A percentile compares a stretch with the other conserved stretches of the same genome.
phyloP scores from a whole-genome alignment of 371 early-diverging fungal species.

The Encephalitozoon intestinalis region DNA sequence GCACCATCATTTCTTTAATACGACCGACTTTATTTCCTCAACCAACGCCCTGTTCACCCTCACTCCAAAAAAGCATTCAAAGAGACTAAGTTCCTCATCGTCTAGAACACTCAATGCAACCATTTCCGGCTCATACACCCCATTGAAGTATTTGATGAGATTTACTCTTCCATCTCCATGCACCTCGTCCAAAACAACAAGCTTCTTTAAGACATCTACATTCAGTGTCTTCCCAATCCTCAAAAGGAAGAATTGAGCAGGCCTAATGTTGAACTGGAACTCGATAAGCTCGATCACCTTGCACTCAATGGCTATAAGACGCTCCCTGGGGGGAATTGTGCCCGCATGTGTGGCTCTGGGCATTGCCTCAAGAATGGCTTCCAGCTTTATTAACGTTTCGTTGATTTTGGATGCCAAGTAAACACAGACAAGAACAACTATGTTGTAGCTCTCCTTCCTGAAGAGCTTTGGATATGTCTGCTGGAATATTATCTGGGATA shows the following conservation, averaged over 20 bases:
- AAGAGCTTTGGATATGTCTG: constrained; percentile 33
- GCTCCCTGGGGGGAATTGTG: background rate
- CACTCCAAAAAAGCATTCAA: constrained; percentile 18
- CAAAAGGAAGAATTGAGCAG: constrained; percentile 17
- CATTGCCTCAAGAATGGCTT: constrained; percentile 1
- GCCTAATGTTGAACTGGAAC: constrained; percentile 35
- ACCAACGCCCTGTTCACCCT: background rate
- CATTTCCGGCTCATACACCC: constrained; percentile 27
- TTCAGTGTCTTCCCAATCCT: constrained; percentile 15
- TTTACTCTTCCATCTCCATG: constrained; percentile 34
- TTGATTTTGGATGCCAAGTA: constrained; percentile 29
- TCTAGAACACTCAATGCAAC: constrained; percentile 18
- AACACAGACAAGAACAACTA: constrained; percentile 20
- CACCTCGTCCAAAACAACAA: background rate
- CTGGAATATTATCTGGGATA: constrained; percentile 34
- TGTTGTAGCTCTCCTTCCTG: constrained; percentile 23
- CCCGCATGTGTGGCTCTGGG: background rate
- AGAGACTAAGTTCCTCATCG: constrained; percentile 17
- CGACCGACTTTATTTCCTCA: constrained; percentile 8
- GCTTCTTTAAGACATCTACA: background rate
- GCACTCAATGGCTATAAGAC: constrained; percentile 11
- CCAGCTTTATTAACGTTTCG: constrained; percentile 25
- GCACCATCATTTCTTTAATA: background rate
- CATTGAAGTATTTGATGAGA: constrained; percentile 37
- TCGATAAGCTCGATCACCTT: constrained; percentile 19